phyloP scores from a whole-genome alignment of 352 stramenopile species.

The Phytophthora vignae region DNA sequence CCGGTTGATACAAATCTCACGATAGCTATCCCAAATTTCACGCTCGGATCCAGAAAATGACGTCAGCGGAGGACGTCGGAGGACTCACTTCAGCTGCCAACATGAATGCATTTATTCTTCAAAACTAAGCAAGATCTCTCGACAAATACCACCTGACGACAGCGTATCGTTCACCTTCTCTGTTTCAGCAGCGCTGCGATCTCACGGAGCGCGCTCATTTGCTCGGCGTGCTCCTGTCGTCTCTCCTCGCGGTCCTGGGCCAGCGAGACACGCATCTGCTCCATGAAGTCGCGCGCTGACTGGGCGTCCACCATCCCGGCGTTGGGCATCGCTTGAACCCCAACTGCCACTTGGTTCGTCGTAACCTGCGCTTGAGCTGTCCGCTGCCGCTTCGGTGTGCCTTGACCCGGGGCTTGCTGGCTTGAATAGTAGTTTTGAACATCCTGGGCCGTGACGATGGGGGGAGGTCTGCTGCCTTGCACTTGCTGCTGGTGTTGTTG shows the following conservation, averaged over 20 bases:
- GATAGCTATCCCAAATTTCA: neutral
- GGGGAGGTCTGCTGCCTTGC: conserved; percentile 7
- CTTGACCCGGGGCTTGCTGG: conserved; percentile 20
- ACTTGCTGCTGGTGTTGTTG: conserved; percentile 5
- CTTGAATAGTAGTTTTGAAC: conserved; percentile 16
- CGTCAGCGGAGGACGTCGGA: too few species aligned
- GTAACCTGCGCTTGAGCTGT: conserved; percentile 25
- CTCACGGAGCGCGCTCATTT: conserved; percentile 58
- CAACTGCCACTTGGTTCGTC: neutral
- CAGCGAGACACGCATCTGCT: conserved; percentile 47
- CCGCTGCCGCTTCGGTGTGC: conserved; percentile 31
- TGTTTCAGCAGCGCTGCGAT: conserved; percentile 47
- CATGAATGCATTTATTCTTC: neutral
- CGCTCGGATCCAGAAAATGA: neutral
- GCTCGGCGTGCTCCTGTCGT: conserved; percentile 61
- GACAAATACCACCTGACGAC: conserved; percentile 22
- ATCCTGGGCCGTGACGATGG: conserved; percentile 8
- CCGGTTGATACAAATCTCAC: too few species aligned
- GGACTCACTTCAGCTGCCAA: too few species aligned
- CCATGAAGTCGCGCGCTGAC: conserved; percentile 26
- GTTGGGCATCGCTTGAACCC: conserved; percentile 8
- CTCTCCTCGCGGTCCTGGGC: conserved; percentile 55
- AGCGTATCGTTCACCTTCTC: conserved; percentile 9
- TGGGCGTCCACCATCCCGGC: conserved; percentile 14
- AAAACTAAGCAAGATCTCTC: conserved; percentile 1